Evolutionary conservation across 2,329 filamentous ascomycete species (phyloP), one percentile per base, ranked within the genome.

Genomic region (Blastomyces gilchristii): DNA sequence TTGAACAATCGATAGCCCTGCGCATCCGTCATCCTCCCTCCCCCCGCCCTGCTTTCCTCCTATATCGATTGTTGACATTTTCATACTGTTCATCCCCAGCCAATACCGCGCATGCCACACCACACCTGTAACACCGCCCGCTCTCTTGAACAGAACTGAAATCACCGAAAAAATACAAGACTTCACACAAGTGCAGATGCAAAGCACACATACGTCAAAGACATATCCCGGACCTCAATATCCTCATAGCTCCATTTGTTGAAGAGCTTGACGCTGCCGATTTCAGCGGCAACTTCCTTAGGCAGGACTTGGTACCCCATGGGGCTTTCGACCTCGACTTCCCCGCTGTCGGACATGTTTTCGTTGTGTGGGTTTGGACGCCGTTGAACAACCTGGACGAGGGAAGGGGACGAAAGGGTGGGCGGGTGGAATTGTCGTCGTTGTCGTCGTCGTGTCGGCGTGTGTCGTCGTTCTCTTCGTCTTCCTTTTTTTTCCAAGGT

Each of bases 181-280:
- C 6, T 18, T 14, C 18, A 39, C 6, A 41, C 39, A 47, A 12
- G 11, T 49, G 56, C 12, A 25, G 8, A 22, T 41, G 16, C 12
- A 50, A 70, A 72, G 11, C 67, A 64, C 74, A 79, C 90, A 84
- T 95, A 99, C 94, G 93, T 97, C 84, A 99, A 86, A 76, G 94
- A 99, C 83, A 99, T 97, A 80, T 99, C 94, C 81, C 93, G 88
- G 82, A 99, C 94, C 86, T 99, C 94, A 78, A 99, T 93, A 87
- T 97, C 90, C 80, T 94, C 94, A 83, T 97, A 99, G 82, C 82
- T 87, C 87, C 92, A 96, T 83, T 95, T 96, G 88, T 94, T 95
- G 87, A 96, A 96, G 75, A 96, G 86, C 88, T 96, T 96, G 80
- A 94, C 85, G 82, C 85, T 88, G 81, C 91, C 92, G 82, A 94